Conservation (phyloP, 257 asterid species). For the Ligustrum vulgare region DNA sequence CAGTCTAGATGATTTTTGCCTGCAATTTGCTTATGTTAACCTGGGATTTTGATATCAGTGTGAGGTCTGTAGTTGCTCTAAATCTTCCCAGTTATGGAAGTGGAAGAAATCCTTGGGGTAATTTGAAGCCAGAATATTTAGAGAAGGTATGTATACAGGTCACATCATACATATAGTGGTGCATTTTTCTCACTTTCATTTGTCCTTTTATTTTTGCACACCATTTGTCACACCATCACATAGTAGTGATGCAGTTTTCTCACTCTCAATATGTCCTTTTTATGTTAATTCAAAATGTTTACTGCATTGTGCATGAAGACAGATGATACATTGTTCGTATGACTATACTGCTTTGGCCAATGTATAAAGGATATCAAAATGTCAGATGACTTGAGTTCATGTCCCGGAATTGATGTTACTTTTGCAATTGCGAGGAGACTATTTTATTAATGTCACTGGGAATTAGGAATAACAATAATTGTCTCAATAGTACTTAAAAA, state of each 20-base stretch:
- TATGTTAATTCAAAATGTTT: background rate
- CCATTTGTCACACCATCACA: background rate
- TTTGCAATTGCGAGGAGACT: background rate
- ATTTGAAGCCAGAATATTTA: constrained; percentile 71
- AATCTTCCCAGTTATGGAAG: constrained; percentile 96
- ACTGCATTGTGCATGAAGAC: background rate
- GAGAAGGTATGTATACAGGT: constrained; percentile 56
- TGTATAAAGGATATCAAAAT: background rate
- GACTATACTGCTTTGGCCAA: background rate
- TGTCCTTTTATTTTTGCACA: background rate
- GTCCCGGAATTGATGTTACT: background rate
- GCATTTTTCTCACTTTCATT: background rate
- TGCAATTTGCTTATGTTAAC: constrained; percentile 20
- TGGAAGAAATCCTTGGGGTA: constrained; percentile 98
- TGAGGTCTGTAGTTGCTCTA: constrained; percentile 87
- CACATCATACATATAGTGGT: background rate
- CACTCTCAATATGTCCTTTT: background rate
- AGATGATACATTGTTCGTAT: background rate
- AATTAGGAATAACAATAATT: background rate
- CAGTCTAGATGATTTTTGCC: background rate
- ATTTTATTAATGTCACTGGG: background rate
- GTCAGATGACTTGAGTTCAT: background rate
- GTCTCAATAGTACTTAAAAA: background rate
- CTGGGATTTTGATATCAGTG: constrained; percentile 43
- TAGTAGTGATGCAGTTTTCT: background rate